Conservation (phyloP, 257 asterid genomes). For the Misopates orontium region DNA sequence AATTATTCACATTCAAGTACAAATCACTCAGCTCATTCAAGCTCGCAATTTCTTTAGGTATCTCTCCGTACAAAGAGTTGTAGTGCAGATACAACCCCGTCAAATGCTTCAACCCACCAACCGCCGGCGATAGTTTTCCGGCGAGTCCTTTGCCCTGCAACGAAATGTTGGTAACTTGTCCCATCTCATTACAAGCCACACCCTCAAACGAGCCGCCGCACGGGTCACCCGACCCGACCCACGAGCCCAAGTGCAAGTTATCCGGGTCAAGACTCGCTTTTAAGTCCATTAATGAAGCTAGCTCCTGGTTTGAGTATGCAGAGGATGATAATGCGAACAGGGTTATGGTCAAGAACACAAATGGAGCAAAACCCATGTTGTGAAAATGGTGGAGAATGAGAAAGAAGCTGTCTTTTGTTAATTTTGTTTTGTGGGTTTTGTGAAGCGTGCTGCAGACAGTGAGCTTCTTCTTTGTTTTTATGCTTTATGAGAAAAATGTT, state of each 20-base stretch:
- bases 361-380: conserved; percentile 45
- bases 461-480: conserved; percentile 26
- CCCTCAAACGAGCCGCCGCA: conserved; percentile 82
- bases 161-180: conserved; percentile 77
- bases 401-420: not conserved
- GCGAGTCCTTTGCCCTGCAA: conserved; percentile 87
- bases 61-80: conserved; percentile 68
- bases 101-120: conserved; percentile 65
- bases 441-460: not conserved
- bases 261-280: conserved; percentile 82
- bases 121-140: conserved; percentile 73
- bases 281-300: conserved; percentile 57
- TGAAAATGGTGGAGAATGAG: not conserved
- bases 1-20: conserved; percentile 78
- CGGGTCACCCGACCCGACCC: conserved; percentile 69
- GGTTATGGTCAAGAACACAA: conserved; percentile 32
- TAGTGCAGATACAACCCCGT: conserved; percentile 88
- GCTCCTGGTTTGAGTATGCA: conserved; percentile 38
- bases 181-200: conserved; percentile 70
- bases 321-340: conserved; percentile 37
- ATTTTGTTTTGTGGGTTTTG: conserved; percentile 27
- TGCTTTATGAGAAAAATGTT: conserved; percentile 11
- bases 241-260: conserved; percentile 54
- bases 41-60: conserved; percentile 63
- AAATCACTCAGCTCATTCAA: conserved; percentile 69